Evolutionary conservation across 1,284 basidiomycete genomes (phyloP).

Genomic region (Sanguinoderma infundibulare): DNA sequence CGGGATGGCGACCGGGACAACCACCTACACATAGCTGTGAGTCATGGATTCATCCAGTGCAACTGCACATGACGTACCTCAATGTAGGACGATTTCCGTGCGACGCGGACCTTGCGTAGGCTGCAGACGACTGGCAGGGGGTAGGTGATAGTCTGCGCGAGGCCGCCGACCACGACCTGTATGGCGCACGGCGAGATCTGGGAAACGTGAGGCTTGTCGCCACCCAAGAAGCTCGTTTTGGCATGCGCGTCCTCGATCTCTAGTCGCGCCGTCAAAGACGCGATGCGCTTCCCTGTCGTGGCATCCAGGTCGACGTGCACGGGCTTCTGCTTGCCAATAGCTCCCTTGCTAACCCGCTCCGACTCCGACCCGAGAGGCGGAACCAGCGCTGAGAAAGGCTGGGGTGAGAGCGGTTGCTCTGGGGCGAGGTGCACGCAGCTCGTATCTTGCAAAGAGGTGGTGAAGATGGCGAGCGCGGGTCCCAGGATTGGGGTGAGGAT

Average conservation of each 20-base stretch:
- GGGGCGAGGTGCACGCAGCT: not conserved
- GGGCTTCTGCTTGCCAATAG: slow-evolving; percentile 33
- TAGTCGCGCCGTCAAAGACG: slow-evolving; percentile 30
- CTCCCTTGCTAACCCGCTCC: not conserved
- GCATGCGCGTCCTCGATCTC: slow-evolving; percentile 30
- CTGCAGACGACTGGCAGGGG: slow-evolving; percentile 40
- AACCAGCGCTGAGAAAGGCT: not conserved
- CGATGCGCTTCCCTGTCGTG: not conserved
- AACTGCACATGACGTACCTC: slow-evolving; percentile 44
- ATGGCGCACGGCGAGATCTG: slow-evolving; percentile 41
- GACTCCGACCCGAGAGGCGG: not conserved
- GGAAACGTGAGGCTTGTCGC: slow-evolving; percentile 19
- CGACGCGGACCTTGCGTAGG: slow-evolving; percentile 45
- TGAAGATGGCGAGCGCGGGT: not conserved
- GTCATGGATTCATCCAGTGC: slow-evolving; percentile 26
- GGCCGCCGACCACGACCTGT: slow-evolving; percentile 30
- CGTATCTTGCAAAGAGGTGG: not conserved
- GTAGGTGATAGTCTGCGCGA: slow-evolving; percentile 33
- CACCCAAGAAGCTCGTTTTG: slow-evolving; percentile 25
- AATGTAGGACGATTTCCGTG: slow-evolving; percentile 55
- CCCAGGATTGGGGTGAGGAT: slow-evolving; percentile 33
- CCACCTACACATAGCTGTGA: slow-evolving; percentile 29
- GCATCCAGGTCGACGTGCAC: slow-evolving; percentile 23
- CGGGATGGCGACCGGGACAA: slow-evolving; percentile 31
- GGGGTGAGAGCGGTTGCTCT: not conserved